Evolutionary conservation across 1,284 basidiomycete species (phyloP).

Genomic region (Sanguinoderma infundibulare): DNA sequence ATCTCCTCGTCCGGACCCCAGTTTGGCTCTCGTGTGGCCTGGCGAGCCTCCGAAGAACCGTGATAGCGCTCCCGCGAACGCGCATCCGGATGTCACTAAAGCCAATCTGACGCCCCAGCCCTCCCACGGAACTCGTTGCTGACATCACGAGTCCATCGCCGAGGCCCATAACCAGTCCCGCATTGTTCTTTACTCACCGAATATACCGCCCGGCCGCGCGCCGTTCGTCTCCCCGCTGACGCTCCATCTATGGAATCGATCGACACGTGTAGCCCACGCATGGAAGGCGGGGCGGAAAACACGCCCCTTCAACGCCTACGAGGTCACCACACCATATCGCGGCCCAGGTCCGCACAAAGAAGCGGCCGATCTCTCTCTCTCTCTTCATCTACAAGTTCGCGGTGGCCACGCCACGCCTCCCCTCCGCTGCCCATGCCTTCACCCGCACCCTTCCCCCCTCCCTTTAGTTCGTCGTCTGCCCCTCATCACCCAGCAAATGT

Average conservation of each 20-base stretch:
- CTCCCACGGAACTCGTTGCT: neutral
- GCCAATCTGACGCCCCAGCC: neutral
- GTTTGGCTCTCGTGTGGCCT: neutral
- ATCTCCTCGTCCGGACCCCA: neutral
- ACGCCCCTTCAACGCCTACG: conserved; percentile 29
- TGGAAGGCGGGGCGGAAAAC: conserved; percentile 19
- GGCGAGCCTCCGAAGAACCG: neutral
- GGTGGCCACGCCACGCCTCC: conserved; percentile 22
- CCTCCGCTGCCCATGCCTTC: conserved; percentile 17
- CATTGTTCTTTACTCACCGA: conserved; percentile 7
- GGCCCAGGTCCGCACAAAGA: conserved; percentile 24
- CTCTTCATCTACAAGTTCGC: conserved; percentile 24
- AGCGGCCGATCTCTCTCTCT: conserved; percentile 21
- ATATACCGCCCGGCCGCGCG: conserved; percentile 6
- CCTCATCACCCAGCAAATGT: conserved; percentile 10
- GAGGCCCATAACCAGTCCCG: neutral
- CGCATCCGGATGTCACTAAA: neutral
- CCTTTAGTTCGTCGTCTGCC: conserved; percentile 18
- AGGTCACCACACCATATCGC: conserved; percentile 23
- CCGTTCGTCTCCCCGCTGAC: conserved; percentile 7
- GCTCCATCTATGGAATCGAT: conserved; percentile 22
- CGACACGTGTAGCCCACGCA: conserved; percentile 31
- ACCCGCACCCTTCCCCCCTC: conserved; percentile 11
- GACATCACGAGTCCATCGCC: neutral
- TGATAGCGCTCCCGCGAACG: conserved; percentile 3